Evolutionary conservation across 192 early-diverging fungal genomes (phyloP), one percentile per base, ranked within the genome.

Genomic region (Piromyces sp.): DNA sequence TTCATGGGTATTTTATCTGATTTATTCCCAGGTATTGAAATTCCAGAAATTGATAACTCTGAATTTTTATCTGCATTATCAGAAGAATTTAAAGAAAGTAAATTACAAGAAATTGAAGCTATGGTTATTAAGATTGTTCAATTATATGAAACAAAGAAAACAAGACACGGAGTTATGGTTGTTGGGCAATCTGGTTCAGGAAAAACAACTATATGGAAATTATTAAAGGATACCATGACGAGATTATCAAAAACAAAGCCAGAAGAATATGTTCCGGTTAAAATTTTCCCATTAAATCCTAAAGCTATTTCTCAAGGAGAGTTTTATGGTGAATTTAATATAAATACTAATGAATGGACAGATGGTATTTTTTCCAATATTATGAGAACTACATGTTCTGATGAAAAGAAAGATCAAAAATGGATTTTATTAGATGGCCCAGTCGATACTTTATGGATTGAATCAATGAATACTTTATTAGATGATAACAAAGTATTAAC

Each of bases 351-450:
- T n/a, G 90, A 91, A 79, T 91, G 90, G 90, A 87, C 85, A 36
- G 90, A 91, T 79, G 90, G 90, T 79, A 86, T 91, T 79, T 58
- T 91, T 38, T 90, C 90, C 2, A 81, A 79, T 42, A 88, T 89
- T n/a, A 29, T 90, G 89, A 4, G 85, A 89, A 5, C 87, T 89
- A 81, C 89, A 89, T 14, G 90, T 90, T 6, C 86, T 86, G 80
- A 87, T 90, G 81, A 81, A 86, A 29, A 30, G 82, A 15, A 84
- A 90, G 80, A 85, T 83, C 6, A 86, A 88, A 81, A 88, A 13
- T 91, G 90, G 90, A 88, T 91, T 81, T 31, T 90, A n/a, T 89
- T 84, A 78, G 90, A 91, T 81, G 90, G 90, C 14, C 89, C 90
- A 80, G 84, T 91, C 30, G 90, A 91, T 80, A 89, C 90, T 6